A percentile compares a stretch with the other conserved stretches of the same genome.
These are phyloP conservation scores for Pichia kluyveri DNA, from an alignment of 805 yeast species.

Conservation along the genomic window DNA sequence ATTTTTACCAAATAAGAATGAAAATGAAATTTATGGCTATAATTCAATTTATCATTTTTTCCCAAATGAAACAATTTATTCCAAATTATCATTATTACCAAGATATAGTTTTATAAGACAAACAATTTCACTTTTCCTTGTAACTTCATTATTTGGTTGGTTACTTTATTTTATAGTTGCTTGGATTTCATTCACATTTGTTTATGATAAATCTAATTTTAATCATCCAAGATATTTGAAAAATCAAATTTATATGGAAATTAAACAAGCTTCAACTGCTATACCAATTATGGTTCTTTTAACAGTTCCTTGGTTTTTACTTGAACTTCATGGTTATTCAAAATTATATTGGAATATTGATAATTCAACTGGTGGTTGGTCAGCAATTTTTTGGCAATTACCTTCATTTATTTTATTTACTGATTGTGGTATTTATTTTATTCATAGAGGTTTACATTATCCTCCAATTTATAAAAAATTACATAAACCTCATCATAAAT, in stretches of 20 bases:
- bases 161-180: slow-evolving; percentile 71
- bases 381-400: slow-evolving; percentile 53
- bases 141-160: slow-evolving; percentile 83
- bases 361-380: slow-evolving; percentile 60
- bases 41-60: slow-evolving; percentile 44
- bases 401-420: slow-evolving; percentile 85
- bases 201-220: slow-evolving; percentile 83
- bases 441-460: slow-evolving; percentile 92
- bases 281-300: slow-evolving; percentile 84
- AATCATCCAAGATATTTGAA: slow-evolving; percentile 94
- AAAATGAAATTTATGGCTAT: slow-evolving; percentile 32
- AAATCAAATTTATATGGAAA: slow-evolving; percentile 84
- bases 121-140: slow-evolving; percentile 48
- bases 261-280: slow-evolving; percentile 65
- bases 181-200: slow-evolving; percentile 60
- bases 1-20: too few species aligned
- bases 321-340: slow-evolving; percentile 80
- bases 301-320: slow-evolving; percentile 84
- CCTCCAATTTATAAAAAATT: slow-evolving; percentile 75
- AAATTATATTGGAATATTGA: slow-evolving; percentile 59
- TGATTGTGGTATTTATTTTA: slow-evolving; percentile 83
- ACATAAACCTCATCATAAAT: slow-evolving; percentile 98
- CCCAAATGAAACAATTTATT: slow-evolving; percentile 39
- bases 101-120: slow-evolving; percentile 73
- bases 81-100: slow-evolving; percentile 58